These are phyloP conservation scores for Albophoma yamanashiensis DNA, from an alignment of 2,329 filamentous ascomycete species.

Conservation along the genomic window DNA sequence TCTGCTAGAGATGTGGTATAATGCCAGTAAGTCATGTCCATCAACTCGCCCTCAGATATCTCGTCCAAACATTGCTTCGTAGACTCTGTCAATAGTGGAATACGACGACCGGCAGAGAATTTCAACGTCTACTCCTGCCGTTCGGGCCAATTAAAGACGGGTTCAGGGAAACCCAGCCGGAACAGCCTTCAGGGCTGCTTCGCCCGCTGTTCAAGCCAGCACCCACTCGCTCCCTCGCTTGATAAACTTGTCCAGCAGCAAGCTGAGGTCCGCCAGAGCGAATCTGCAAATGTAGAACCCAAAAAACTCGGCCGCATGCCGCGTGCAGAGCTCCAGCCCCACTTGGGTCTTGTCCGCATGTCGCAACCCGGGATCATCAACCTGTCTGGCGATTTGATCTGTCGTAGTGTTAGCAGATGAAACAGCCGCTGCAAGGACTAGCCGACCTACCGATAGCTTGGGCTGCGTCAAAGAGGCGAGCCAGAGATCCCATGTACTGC, in stretches of 20 bases:
- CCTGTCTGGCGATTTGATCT: slow-evolving; percentile 95
- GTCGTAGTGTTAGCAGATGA: not conserved
- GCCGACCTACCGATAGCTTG: slow-evolving; percentile 71
- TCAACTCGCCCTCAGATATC: not conserved
- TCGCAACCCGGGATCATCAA: slow-evolving; percentile 86
- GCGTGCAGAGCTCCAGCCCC: slow-evolving; percentile 82
- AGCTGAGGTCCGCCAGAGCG: slow-evolving; percentile 71
- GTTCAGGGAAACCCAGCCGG: not conserved
- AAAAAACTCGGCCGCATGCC: slow-evolving; percentile 95
- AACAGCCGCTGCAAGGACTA: too few relatives aligned
- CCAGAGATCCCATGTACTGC: slow-evolving; percentile 84
- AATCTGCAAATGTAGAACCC: slow-evolving; percentile 95
- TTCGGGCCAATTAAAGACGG: not conserved
- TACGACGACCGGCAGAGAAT: not conserved
- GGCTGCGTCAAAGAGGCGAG: slow-evolving; percentile 82
- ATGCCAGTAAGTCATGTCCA: not conserved
- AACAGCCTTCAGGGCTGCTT: not conserved
- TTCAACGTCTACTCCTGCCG: not conserved
- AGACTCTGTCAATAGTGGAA: not conserved
- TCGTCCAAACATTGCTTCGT: not conserved
- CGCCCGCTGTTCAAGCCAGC: slow-evolving; percentile 1
- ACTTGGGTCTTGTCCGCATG: slow-evolving; percentile 92
- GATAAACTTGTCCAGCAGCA: slow-evolving; percentile 92
- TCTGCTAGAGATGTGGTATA: not conserved
- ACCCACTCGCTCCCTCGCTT: slow-evolving; percentile 98